A percentile compares a stretch with the other conserved stretches of the same genome.
Evolutionary conservation across 2,329 filamentous ascomycete species (phyloP).

Genomic region (Camillea tinctor): DNA sequence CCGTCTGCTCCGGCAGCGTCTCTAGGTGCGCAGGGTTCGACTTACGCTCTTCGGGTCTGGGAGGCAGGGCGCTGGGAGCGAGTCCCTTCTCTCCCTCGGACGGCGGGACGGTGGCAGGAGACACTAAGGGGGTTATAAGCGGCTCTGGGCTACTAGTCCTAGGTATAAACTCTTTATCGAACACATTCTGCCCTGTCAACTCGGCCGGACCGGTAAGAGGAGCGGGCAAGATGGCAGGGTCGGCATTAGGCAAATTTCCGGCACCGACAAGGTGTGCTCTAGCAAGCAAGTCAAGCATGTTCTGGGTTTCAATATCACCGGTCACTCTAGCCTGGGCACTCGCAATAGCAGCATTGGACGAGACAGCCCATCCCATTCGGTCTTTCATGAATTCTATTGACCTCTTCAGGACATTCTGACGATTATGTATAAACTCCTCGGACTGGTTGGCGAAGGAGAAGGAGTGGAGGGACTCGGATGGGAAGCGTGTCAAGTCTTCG

Average conservation of each 20-base stretch:
- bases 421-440: conserved; percentile 85
- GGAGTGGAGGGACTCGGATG: conserved; percentile 92
- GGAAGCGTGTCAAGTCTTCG: conserved; percentile 90
- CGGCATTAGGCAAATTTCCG: conserved; percentile 56
- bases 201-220: conserved; percentile 80
- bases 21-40: conserved; percentile 15
- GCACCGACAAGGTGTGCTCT: conserved; percentile 76
- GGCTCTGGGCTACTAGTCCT: conserved; percentile 51
- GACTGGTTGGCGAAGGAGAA: conserved; percentile 98
- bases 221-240: conserved; percentile 46
- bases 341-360: conserved; percentile 71
- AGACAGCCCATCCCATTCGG: conserved; percentile 73
- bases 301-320: conserved; percentile 83
- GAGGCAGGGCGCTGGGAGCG: not conserved
- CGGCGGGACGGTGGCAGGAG: conserved; percentile 30
- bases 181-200: conserved; percentile 72
- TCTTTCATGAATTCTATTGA: conserved; percentile 97
- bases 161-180: conserved; percentile 75
- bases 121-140: conserved; percentile 35
- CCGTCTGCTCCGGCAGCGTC: conserved; percentile 24
- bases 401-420: conserved; percentile 88
- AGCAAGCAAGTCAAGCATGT: conserved; percentile 84
- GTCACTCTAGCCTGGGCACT: conserved; percentile 79
- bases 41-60: conserved; percentile 9
- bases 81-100: conserved; percentile 12